Evolutionary conservation across 768 basidiomycete genomes (phyloP).

Genomic region (Mycena venus): DNA sequence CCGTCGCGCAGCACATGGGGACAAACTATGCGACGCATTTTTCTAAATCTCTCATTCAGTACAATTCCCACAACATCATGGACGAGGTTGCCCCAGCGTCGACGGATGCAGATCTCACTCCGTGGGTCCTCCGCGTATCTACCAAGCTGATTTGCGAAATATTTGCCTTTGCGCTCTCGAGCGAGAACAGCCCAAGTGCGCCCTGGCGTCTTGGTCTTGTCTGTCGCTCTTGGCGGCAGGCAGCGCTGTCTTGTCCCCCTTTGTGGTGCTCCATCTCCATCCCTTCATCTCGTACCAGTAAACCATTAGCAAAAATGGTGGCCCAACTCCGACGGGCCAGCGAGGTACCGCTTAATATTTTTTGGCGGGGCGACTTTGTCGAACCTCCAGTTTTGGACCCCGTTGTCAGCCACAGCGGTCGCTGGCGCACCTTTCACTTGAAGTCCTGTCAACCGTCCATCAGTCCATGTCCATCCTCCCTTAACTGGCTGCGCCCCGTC

Average conservation of each 20-base stretch:
- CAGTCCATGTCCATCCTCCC: neutral
- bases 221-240: neutral
- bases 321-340: neutral
- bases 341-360: neutral
- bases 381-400: neutral
- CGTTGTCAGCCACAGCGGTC: neutral
- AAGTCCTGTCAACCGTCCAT: neutral
- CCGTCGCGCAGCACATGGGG: no score
- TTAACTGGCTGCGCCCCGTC: neutral
- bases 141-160: no score
- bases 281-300: neutral
- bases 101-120: no score
- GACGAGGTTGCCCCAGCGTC: no score
- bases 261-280: neutral
- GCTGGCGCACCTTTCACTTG: neutral
- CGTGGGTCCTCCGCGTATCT: no score
- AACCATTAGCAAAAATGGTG: neutral
- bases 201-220: neutral
- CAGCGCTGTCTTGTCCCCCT: neutral
- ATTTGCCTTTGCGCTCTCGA: no score
- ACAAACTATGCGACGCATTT: no score
- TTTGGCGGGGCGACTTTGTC: neutral
- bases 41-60: no score
- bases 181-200: no score
- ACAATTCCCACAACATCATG: no score